A percentile compares a stretch with the other conserved stretches of the same genome.
These are phyloP conservation scores for Carex kokanica DNA, from an alignment of 176 grass and related monocot genomes.

Conservation along the genomic window DNA sequence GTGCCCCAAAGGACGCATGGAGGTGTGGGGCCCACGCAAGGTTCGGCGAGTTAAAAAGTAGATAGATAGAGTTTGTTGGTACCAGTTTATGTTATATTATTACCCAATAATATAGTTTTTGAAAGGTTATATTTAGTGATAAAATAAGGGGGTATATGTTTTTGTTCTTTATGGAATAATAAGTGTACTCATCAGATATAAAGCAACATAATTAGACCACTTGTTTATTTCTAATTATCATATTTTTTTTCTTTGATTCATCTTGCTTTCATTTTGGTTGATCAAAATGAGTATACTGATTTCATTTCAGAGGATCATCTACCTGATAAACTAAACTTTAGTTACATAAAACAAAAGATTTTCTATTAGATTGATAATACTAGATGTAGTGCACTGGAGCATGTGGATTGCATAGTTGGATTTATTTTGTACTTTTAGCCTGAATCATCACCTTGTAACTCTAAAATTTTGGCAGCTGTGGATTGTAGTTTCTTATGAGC, in stretches of 20 bases:
- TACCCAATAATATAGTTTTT: constrained; percentile 14
- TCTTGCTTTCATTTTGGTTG: constrained; percentile 13
- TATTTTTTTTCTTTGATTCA: constrained; percentile 5
- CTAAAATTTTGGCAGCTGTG: neutral
- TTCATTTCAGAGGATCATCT: neutral
- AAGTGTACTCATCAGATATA: constrained; percentile 25
- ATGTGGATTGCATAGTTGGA: neutral
- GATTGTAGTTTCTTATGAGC: neutral
- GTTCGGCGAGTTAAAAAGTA: constrained; percentile 94
- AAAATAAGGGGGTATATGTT: constrained; percentile 28
- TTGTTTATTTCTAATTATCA: constrained; percentile 13
- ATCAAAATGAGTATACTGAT: neutral
- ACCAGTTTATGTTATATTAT: constrained; percentile 14
- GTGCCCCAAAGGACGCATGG: constrained; percentile 76
- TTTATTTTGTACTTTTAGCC: neutral
- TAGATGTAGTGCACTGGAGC: neutral
- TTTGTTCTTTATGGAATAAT: constrained; percentile 29
- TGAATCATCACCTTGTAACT: neutral
- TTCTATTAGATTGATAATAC: neutral
- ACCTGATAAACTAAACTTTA: neutral
- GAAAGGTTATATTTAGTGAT: constrained; percentile 26
- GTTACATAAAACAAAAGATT: constrained; percentile 9
- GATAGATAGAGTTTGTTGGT: constrained; percentile 2
- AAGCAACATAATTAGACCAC: constrained; percentile 23
- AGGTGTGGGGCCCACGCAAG: constrained; percentile 91